Evolutionary conservation across 768 basidiomycete species (phyloP), one percentile per base, ranked within the genome.

Genomic region (Auriscalpium orientale): DNA sequence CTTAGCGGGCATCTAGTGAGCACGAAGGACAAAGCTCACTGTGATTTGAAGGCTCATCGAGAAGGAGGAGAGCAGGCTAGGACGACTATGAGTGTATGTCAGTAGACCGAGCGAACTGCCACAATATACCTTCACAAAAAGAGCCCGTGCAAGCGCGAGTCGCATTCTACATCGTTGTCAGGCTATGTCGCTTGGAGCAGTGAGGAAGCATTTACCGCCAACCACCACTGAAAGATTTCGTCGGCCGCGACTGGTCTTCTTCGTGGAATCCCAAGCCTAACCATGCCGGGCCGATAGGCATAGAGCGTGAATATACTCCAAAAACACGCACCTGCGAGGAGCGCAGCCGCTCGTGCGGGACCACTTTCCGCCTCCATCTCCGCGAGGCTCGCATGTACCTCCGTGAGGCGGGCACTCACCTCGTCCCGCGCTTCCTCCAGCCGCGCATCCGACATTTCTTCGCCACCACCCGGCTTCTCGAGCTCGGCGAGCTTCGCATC

Each of bases 331-430:
- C 89, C 95, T 20, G 93, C 92, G 28, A 98, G 77, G 22, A 99
- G 73, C 18, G 90, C 80, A 13, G 92, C 91, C 20, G 95, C 95
- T 47, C 97, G 74, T 8, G 92, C 87, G n/a, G 97, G 97, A 3
- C 94, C 97, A 67, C 89, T 95, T 67, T 91, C 95, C 3, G 95
- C 95, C 62, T 99, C 97, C 86, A 99, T 98, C 49, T 99, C 97
- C n/a, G 93, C 84, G 47, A 98, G 72, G 48, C 88, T 81, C 47
- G 87, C 75, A 67, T 98, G 97, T 6, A 97, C 89, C 59, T 99
- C 95, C 2, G 89, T 85, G 35, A 98, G 69, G 53, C 94, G 78
- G 8, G 81, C 76, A 2, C 87, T 83, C 2, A 90, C 78, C 60
- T 95, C 95, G 65, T 97, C 94, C 63, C 88, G 80, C 13, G 89